Conservation (phyloP, 2,329 filamentous ascomycete species). For the Aspergillus sp. region DNA sequence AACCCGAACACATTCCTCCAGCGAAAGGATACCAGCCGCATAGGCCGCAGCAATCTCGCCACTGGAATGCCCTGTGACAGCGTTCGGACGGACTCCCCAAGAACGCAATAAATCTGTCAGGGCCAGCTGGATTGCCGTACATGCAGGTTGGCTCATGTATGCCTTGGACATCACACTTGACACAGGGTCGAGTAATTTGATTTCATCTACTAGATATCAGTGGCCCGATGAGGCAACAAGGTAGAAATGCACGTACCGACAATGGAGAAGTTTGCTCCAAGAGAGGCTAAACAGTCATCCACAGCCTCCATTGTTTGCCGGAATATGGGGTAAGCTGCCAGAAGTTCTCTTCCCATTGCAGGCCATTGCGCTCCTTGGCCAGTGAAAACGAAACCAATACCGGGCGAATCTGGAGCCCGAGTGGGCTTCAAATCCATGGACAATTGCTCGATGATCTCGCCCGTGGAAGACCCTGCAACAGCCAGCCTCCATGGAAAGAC, state of each 20-base stretch:
- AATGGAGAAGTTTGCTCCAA: slow-evolving; percentile 11
- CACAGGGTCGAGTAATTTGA: background rate
- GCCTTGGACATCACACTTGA: background rate
- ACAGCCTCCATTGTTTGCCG: slow-evolving; percentile 5
- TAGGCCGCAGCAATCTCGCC: slow-evolving; percentile 29
- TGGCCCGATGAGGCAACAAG: background rate
- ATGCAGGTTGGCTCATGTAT: slow-evolving; percentile 16
- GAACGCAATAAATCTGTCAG: slow-evolving; percentile 20
- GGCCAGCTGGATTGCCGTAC: slow-evolving; percentile 24
- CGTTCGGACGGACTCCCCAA: slow-evolving; percentile 17
- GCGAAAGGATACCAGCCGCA: slow-evolving; percentile 16
- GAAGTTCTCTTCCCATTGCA: slow-evolving; percentile 7
- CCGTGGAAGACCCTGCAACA: slow-evolving; percentile 12
- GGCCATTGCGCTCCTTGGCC: slow-evolving; percentile 17
- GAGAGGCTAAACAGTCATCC: slow-evolving; percentile 4
- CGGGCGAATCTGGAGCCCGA: slow-evolving; percentile 12
- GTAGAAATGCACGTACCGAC: background rate
- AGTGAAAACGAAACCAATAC: slow-evolving; percentile 13
- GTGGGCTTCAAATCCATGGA: slow-evolving; percentile 15
- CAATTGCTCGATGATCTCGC: slow-evolving; percentile 15
- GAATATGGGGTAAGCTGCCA: slow-evolving; percentile 16
- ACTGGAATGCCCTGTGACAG: slow-evolving; percentile 24
- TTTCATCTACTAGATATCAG: slow-evolving; percentile 3
- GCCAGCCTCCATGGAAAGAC: slow-evolving; percentile 20
- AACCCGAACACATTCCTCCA: slow-evolving; percentile 15